phyloP scores from a whole-genome alignment of 192 early-diverging fungal genomes.

The Irineochytrium annulatum region DNA sequence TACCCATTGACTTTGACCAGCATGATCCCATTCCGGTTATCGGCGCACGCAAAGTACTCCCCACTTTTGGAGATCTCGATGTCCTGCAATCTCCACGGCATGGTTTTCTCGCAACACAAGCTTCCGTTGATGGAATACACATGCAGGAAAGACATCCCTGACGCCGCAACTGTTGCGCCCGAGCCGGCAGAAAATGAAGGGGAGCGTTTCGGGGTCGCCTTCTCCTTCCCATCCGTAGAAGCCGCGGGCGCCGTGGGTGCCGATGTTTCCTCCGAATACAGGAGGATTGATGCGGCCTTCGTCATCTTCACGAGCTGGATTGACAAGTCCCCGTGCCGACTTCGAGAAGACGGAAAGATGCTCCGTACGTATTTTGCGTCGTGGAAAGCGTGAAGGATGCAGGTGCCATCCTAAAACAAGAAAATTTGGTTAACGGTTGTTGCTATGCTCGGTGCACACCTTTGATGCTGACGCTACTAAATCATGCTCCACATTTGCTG shows the following conservation, averaged over 20 bases:
- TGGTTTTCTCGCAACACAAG: neutral
- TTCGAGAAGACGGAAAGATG: conserved; percentile 18
- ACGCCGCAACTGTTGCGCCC: conserved; percentile 5
- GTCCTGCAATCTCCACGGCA: conserved; percentile 10
- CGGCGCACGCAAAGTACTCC: conserved; percentile 14
- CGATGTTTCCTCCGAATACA: conserved; percentile 20
- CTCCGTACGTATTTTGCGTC: conserved; percentile 34
- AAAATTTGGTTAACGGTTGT: neutral
- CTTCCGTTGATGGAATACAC: conserved; percentile 35
- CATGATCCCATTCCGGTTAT: conserved; percentile 21
- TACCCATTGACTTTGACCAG: conserved; percentile 22
- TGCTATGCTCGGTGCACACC: conserved; percentile 10
- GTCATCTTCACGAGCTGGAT: conserved; percentile 23
- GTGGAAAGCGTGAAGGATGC: conserved; percentile 39
- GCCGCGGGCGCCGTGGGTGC: neutral
- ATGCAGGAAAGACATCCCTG: conserved; percentile 22
- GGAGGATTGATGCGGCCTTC: conserved; percentile 15
- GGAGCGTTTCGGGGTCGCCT: neutral
- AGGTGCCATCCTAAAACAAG: conserved; percentile 40
- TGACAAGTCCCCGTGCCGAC: conserved; percentile 1
- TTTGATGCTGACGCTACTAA: conserved; percentile 43
- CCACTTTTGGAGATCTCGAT: conserved; percentile 17
- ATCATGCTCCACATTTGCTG: conserved; percentile 34
- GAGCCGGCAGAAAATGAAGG: neutral
- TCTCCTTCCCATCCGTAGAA: neutral